These are phyloP conservation scores for Mortierella alpina DNA, from an alignment of 192 early-diverging fungal genomes.

Conservation along the genomic window DNA sequence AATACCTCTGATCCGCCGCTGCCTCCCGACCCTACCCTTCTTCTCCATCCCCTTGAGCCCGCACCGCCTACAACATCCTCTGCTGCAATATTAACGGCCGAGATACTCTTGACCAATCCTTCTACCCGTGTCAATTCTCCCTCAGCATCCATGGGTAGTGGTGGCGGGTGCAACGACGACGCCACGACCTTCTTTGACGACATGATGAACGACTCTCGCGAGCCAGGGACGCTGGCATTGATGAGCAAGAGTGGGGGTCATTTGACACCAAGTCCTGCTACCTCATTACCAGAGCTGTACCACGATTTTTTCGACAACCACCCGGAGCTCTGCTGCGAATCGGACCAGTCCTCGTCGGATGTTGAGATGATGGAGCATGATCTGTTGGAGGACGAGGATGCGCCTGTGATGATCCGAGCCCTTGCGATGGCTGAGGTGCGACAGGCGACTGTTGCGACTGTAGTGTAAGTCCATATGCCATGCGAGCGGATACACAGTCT, in stretches of 20 bases:
- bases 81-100: background rate
- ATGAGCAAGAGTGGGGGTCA: background rate
- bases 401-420: conserved; percentile 4
- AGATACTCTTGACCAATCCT: conserved; percentile 9
- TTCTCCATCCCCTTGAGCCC: background rate
- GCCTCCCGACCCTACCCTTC: background rate
- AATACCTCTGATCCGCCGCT: no score
- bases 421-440: conserved; percentile 23
- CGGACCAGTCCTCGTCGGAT: conserved; percentile 18
- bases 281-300: conserved; percentile 18
- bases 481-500: background rate
- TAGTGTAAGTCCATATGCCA: background rate
- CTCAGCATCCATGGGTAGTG: background rate
- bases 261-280: background rate
- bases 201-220: conserved; percentile 1
- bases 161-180: background rate
- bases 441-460: background rate
- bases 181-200: conserved; percentile 34
- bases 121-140: conserved; percentile 17
- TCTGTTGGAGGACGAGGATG: background rate
- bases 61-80: background rate
- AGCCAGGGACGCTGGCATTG: background rate
- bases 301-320: conserved; percentile 30
- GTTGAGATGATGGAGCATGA: conserved; percentile 26
- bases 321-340: conserved; percentile 16